Base-by-base conservation (phyloP, 2,329 filamentous ascomycete genomes). In the Arachnomyces sp. region DNA sequence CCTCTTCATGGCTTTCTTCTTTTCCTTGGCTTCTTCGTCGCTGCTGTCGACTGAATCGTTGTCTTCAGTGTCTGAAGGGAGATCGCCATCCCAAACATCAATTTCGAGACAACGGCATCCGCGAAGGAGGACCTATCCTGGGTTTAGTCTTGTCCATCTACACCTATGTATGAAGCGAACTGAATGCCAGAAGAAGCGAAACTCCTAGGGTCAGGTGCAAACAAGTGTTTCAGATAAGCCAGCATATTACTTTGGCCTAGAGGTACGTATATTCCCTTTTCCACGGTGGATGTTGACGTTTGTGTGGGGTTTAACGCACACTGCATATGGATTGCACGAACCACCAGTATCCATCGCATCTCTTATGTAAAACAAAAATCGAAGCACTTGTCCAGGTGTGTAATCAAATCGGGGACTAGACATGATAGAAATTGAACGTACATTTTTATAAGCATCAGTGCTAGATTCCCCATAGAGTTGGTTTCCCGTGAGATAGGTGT, bases 91-190 rank as follows among this genome's bases (percentile, higher is more conserved):
- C 84, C 89, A 94, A 2, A 95, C 87, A 56, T 95, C 90, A 40
- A 95, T 92, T 60, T 95, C 89, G 34, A 95, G 87, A 55, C 88
- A 95, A 45, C 89, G 79, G 55, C 89, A 94, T 35, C 85, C 84
- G 38, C 79, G 74, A 28, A 76, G 70, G 9, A 95, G 76, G 9
- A 84, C 82, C 74, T 85, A 52, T 29, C 38, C n/a, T n/a, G n/a
- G n/a, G 20, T 39, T 28, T 17, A 15, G 18, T 17, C 9, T 25
- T 12, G 13, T 28, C n/a, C 13, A 9, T 15, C 15, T n/a, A 12
- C 28, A 3, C 9, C 7, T n/a, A 13, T 15, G n/a, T n/a, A n/a
- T n/a, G n/a, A n/a, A n/a, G n/a, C n/a, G n/a, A n/a, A n/a, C n/a
- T n/a, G n/a, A n/a, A n/a, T n/a, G n/a, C n/a, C n/a, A n/a, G n/a